Base-by-base conservation (phyloP, 495 filamentous ascomycete genomes). In the Cryomyces antarcticus region DNA sequence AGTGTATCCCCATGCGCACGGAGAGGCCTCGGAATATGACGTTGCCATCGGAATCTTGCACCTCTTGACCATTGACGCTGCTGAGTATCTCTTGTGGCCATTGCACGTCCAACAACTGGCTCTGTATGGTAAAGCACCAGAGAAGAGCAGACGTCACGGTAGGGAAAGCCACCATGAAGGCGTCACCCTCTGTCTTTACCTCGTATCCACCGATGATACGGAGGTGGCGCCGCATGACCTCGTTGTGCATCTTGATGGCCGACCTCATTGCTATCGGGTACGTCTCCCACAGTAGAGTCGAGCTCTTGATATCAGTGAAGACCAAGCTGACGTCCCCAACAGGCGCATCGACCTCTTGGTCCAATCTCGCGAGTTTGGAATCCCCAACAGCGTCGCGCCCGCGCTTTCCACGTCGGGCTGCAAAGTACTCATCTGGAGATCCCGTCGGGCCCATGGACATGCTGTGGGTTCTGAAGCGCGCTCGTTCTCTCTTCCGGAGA, bases 231-330 rank as follows among this genome's bases (percentile, higher is more conserved):
- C 89, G 81, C 72, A 99, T 85, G 12, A 93, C 72, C 49, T 88
- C 82, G 53, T 99, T 96, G 62, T 99, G 89, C 42, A 89, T 77
- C 57, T 84, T 87, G 56, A 96, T 96, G 39, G 86, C 84, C 6
- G 85, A 82, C 43, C 84, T 71, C 89, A 99, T 99, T 6, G 92
- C 84, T 37, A 80, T 76, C 3, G 88, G 86, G 54, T 84, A 89
- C 6, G 77, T 83, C 58, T 99, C 89, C 89, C 89, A 99, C n/a
- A 99, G 64, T 33, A 82, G 70, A 2, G 89, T 99, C 2, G 88
- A 95, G 59, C 86, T 93, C 61, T 99, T 99, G 70, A 99, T 99
- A 65, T 99, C 89, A 0, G 89, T 99, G 58, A 99, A 99, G 37
- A 94, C 83, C 52, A 99, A 83, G 35, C 82, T 80, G 47, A 95